Conservation (phyloP, 768 basidiomycete species). For the Rhodotorula babjevae region DNA sequence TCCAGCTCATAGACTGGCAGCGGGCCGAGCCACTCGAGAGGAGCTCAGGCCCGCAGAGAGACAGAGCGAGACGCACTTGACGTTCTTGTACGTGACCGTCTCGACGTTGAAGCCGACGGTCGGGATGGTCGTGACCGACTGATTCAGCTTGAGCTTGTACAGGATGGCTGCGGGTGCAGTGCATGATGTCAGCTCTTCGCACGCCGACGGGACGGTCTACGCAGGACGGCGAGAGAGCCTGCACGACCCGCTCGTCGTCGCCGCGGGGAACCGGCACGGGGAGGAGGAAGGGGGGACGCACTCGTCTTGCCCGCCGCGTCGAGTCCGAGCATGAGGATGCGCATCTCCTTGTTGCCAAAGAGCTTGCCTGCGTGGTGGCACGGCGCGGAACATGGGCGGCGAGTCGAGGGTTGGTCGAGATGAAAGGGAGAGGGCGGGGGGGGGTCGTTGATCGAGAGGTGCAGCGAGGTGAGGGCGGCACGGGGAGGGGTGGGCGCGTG, state of each 20-base stretch:
- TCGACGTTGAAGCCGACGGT: constrained; percentile 99
- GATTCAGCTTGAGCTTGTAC: constrained; percentile 98
- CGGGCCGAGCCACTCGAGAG: too few relatives aligned
- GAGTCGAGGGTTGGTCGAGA: too few relatives aligned
- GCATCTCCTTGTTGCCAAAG: constrained; percentile 99
- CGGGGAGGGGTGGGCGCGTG: neutral
- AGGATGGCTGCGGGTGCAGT: constrained; percentile 67
- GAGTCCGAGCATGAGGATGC: constrained; percentile 74
- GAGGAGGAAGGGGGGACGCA: constrained; percentile 51
- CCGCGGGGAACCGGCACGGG: neutral
- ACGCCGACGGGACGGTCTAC: too few relatives aligned
- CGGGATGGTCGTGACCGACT: constrained; percentile 96
- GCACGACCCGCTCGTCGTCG: neutral
- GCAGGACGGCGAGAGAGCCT: neutral
- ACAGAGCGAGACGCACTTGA: constrained; percentile 43
- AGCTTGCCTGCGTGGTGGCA: constrained; percentile 46
- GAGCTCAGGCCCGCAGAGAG: neutral
- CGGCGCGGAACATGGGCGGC: too few relatives aligned
- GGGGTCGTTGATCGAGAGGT: neutral
- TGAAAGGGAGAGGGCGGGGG: neutral
- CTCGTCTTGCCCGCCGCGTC: constrained; percentile 99
- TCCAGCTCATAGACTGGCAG: neutral
- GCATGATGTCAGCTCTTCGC: too few relatives aligned
- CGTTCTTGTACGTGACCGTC: constrained; percentile 98
- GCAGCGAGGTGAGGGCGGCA: neutral